phyloP scores from a whole-genome alignment of 768 basidiomycete species.

The Termitomyces sp. region DNA sequence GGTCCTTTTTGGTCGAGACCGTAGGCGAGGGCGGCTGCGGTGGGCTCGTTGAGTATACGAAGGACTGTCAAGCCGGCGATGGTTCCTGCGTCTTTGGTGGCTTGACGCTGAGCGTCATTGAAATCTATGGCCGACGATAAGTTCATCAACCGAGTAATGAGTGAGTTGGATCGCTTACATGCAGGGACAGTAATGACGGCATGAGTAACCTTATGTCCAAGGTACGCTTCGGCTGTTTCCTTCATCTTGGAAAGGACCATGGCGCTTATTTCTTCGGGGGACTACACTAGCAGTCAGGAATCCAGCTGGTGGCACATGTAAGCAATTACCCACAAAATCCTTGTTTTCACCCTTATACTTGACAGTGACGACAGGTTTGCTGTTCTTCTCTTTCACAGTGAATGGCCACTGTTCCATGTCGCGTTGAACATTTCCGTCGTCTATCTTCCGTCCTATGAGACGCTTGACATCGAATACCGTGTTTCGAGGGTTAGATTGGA shows the following conservation, averaged over 20 bases:
- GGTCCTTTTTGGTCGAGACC: slow-evolving; percentile 95
- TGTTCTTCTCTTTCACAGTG: slow-evolving; percentile 70
- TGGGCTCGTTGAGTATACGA: slow-evolving; percentile 97
- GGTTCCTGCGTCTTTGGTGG: slow-evolving; percentile 95
- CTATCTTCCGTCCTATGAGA: slow-evolving; percentile 83
- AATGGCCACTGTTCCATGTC: slow-evolving; percentile 94
- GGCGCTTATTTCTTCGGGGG: slow-evolving; percentile 91
- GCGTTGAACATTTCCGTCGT: slow-evolving; percentile 75
- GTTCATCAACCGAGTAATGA: no score
- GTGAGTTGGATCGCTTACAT: no score
- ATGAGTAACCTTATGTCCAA: slow-evolving; percentile 93
- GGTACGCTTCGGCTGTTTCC: slow-evolving; percentile 98
- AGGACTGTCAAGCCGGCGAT: slow-evolving; percentile 94
- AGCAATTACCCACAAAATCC: slow-evolving; percentile 64
- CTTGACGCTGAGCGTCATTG: slow-evolving; percentile 99
- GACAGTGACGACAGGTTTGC: slow-evolving; percentile 79
- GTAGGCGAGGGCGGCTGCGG: slow-evolving; percentile 96
- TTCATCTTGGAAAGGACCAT: slow-evolving; percentile 99
- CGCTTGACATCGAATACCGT: slow-evolving; percentile 97
- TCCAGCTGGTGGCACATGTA: neutral
- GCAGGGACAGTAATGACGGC: slow-evolving; percentile 98
- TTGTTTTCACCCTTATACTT: slow-evolving; percentile 74
- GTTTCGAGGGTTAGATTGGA: slow-evolving; percentile 88
- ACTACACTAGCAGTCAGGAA: slow-evolving; percentile 52
- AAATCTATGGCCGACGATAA: slow-evolving; percentile 58